Base-by-base conservation (phyloP, 306 rosid genomes). In the Fagus sylvatica region DNA sequence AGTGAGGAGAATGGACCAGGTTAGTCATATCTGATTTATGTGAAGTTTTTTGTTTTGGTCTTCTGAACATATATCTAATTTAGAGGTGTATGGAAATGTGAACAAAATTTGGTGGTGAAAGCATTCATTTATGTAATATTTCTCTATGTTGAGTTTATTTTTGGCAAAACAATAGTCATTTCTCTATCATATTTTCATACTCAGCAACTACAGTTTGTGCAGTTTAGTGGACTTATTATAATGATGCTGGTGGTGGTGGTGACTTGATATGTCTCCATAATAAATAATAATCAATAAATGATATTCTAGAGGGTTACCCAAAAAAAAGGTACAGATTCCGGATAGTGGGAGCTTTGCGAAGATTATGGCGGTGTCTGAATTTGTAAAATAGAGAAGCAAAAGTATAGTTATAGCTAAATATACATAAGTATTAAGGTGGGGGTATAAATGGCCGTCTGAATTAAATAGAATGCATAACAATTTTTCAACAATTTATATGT, bases 1-100 rank as follows among this genome's bases (percentile, higher is more conserved):
- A 92, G 99, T 43, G 93, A 89, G 74, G 99, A 95, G 91, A 93
- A 95, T 28, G 99, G 99, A 82, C 87, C 69, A 79, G 89, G 99
- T 95, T 57, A 79, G 87, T 82, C 62, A 76, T 80, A 36, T 65
- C 49, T 55, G 37, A 71, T 69, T n/a, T 19, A 69, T 59, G 69
- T n/a, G 2, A 16, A 13, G 41, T 5, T 40, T 6, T 2, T 72
- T 5, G 57, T 6, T 55, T n/a, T n/a, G n/a, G n/a, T n/a, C 46
- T 53, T 53, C 36, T 62, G 43, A 13, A 15, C 43, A 62, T 62
- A 34, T 32, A 34, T 62, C 69, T 62, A 62, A 34, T 62, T 5
- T 34, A 62, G 69, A 62, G 13, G 43, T 7, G 2, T 13, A 34
- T 33, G 69, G 22, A 62, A 62, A 62, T 32, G 69, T 34, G 69